A percentile compares a stretch with the other conserved stretches of the same genome.
Evolutionary conservation across 257 asterid species (phyloP).

Genomic region (Solanum boliviense): DNA sequence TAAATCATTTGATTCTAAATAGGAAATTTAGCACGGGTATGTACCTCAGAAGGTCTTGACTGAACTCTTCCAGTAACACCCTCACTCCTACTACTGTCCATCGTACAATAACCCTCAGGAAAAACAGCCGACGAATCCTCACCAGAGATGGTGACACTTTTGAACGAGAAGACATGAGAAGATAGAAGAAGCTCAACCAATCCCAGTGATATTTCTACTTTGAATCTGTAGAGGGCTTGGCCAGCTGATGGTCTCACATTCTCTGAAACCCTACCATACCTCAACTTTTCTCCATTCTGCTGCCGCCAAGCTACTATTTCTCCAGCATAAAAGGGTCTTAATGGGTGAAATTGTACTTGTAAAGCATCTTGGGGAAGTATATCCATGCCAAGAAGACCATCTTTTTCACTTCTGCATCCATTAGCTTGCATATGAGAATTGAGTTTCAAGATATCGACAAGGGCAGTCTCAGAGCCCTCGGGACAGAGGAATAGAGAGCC

Average conservation of each 20-base stretch:
- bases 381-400: conserved; percentile 57
- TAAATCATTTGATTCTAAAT: background rate
- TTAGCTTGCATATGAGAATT: conserved; percentile 37
- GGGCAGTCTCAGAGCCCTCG: conserved; percentile 44
- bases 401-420: conserved; percentile 34
- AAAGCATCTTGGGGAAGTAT: conserved; percentile 83
- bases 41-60: conserved; percentile 54
- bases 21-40: conserved; percentile 5
- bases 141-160: conserved; percentile 41
- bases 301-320: conserved; percentile 95
- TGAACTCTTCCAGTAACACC: conserved; percentile 35
- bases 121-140: conserved; percentile 29
- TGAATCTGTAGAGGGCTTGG: conserved; percentile 74
- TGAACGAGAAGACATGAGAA: conserved; percentile 83
- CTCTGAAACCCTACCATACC: conserved; percentile 81
- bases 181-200: conserved; percentile 50
- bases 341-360: conserved; percentile 80
- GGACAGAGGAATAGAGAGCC: conserved; percentile 79
- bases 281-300: conserved; percentile 69
- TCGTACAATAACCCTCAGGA: conserved; percentile 22
- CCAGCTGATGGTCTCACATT: conserved; percentile 85
- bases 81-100: conserved; percentile 19
- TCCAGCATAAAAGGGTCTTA: conserved; percentile 87
- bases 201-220: conserved; percentile 64
- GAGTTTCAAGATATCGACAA: conserved; percentile 58